phyloP scores from a whole-genome alignment of 371 early-diverging fungal genomes.

The Chytridium lagenaria region DNA sequence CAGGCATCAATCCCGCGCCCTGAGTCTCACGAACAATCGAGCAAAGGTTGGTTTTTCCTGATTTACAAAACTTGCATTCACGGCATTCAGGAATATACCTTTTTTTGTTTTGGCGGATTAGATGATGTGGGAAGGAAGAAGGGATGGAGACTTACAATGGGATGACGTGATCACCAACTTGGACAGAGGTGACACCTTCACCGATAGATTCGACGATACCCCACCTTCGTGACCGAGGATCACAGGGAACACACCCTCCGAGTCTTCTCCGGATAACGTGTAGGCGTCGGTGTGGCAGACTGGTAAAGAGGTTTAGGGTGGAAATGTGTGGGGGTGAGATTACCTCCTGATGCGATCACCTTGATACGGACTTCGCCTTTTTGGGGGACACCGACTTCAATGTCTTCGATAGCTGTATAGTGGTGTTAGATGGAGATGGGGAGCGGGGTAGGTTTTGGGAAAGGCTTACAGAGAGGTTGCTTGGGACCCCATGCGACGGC shows the following conservation, averaged over 20 bases:
- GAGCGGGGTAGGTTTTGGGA: background rate
- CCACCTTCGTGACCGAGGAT: conserved; percentile 96
- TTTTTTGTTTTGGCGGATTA: background rate
- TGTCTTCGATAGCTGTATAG: conserved; percentile 78
- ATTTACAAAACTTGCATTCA: conserved; percentile 94
- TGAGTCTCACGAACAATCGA: conserved; percentile 89
- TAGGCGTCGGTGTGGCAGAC: conserved; percentile 85
- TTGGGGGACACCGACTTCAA: conserved; percentile 89
- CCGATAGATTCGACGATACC: conserved; percentile 95
- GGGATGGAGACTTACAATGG: conserved; percentile 82
- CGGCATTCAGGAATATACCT: conserved; percentile 71
- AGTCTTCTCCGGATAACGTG: conserved; percentile 84
- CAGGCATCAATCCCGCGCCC: conserved; percentile 95
- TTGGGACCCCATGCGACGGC: conserved; percentile 95
- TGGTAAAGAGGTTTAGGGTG: background rate
- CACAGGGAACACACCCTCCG: conserved; percentile 82
- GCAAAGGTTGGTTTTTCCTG: conserved; percentile 96
- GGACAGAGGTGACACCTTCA: conserved; percentile 91
- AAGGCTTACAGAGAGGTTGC: conserved; percentile 82
- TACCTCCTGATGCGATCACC: conserved; percentile 82
- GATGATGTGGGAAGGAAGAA: background rate
- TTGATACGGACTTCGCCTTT: conserved; percentile 93
- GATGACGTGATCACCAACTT: conserved; percentile 92
- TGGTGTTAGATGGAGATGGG: background rate
- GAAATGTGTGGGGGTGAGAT: background rate